Conservation (phyloP, 495 filamentous ascomycete species). For the Penicillium egyptiacum region DNA sequence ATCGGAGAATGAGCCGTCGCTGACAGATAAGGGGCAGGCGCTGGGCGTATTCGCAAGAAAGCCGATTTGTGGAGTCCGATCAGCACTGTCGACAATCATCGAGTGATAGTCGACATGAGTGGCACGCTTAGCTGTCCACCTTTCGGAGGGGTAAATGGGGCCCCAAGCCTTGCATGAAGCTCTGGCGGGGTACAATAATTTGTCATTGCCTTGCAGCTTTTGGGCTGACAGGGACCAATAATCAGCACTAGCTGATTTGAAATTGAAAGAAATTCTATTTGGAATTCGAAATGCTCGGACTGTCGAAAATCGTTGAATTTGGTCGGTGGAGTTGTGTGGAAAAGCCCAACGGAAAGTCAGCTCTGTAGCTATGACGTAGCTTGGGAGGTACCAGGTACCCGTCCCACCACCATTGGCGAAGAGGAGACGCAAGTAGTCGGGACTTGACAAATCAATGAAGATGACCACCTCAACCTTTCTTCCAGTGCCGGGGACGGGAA, state of each 20-base stretch:
- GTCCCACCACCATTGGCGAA: neutral
- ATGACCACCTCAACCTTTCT: neutral
- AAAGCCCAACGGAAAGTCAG: neutral
- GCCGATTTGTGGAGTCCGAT: conserved; percentile 13
- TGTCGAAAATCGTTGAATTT: neutral
- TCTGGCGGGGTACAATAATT: conserved; percentile 13
- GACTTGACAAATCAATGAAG: neutral
- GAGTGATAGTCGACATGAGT: conserved; percentile 10
- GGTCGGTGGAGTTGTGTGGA: neutral
- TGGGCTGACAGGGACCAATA: neutral
- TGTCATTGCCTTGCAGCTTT: conserved; percentile 14
- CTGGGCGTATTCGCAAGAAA: conserved; percentile 11
- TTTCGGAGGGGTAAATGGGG: neutral
- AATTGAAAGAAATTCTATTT: neutral
- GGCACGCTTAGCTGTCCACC: neutral
- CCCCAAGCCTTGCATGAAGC: neutral
- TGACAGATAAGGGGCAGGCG: neutral
- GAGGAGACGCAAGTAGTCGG: neutral
- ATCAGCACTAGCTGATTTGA: conserved; percentile 6
- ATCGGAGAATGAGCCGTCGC: neutral
- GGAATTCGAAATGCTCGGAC: neutral
- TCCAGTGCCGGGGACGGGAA: neutral
- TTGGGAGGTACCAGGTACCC: neutral
- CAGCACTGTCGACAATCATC: conserved; percentile 1
- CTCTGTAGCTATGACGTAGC: conserved; percentile 1